Percentiles rank a stretch among this genome's conserved stretches.
Evolutionary conservation across 2,329 filamentous ascomycete genomes (phyloP).

Genomic region (Fusarium agapanthi): DNA sequence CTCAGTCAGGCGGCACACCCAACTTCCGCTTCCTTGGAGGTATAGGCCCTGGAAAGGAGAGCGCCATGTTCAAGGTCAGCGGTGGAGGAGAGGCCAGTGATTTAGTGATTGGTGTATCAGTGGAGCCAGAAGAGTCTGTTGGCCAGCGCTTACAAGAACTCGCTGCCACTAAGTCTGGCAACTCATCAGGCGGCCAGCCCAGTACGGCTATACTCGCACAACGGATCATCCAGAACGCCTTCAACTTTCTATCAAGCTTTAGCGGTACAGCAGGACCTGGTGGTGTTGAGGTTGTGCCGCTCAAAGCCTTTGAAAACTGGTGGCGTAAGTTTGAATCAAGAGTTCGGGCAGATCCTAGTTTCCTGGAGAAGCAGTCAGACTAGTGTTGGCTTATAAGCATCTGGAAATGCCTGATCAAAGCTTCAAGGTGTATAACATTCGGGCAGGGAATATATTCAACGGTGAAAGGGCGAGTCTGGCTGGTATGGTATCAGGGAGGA

Average conservation of each 20-base stretch:
- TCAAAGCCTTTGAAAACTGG: slow-evolving; percentile 96
- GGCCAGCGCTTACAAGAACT: slow-evolving; percentile 72
- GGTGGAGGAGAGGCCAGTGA: slow-evolving; percentile 50
- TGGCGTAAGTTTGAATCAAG: slow-evolving; percentile 95
- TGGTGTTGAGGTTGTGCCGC: slow-evolving; percentile 86
- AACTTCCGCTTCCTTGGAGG: slow-evolving; percentile 88
- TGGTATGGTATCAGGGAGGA: neutral
- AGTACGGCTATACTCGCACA: slow-evolving; percentile 86
- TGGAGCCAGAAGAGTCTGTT: slow-evolving; percentile 81
- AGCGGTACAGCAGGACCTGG: slow-evolving; percentile 68
- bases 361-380: slow-evolving; percentile 73
- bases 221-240: slow-evolving; percentile 94
- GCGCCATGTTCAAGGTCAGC: slow-evolving; percentile 85
- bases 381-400: neutral
- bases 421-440: neutral
- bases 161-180: slow-evolving; percentile 45
- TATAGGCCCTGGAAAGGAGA: slow-evolving; percentile 89
- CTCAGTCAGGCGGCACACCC: slow-evolving; percentile 53
- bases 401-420: neutral
- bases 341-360: slow-evolving; percentile 85
- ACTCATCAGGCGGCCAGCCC: slow-evolving; percentile 50
- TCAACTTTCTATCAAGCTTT: slow-evolving; percentile 94
- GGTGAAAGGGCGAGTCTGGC: neutral
- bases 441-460: neutral
- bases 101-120: slow-evolving; percentile 81